Conservation (phyloP, 2,329 filamentous ascomycete species). For the Blumeria graminis region DNA sequence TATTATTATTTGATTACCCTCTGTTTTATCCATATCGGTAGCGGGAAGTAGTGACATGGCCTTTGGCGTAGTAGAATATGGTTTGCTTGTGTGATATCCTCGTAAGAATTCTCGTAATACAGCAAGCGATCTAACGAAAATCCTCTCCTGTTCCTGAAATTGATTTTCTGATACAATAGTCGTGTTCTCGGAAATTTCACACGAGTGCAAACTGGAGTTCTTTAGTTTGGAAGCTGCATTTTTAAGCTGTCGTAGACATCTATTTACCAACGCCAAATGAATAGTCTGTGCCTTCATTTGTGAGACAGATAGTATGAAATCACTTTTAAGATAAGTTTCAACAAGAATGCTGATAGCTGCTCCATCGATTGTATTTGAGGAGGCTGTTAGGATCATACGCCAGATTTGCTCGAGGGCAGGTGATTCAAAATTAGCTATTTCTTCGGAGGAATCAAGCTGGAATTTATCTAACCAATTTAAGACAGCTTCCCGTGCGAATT, state of each 20-base stretch:
- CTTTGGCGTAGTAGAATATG: conserved; percentile 34
- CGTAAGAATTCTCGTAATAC: conserved; percentile 44
- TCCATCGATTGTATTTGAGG: conserved; percentile 38
- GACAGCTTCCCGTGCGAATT: conserved; percentile 33
- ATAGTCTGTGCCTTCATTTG: conserved; percentile 26
- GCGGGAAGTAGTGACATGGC: conserved; percentile 23
- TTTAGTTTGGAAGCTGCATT: conserved; percentile 34
- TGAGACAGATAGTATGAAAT: conserved; percentile 25
- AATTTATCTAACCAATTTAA: conserved; percentile 24
- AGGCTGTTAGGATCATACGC: conserved; percentile 52
- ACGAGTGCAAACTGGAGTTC: conserved; percentile 19
- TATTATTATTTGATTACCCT: conserved; percentile 40
- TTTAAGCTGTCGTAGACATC: conserved; percentile 48
- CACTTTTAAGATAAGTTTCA: conserved; percentile 42
- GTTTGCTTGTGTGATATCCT: conserved; percentile 31
- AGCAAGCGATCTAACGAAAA: conserved; percentile 43
- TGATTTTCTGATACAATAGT: conserved; percentile 25
- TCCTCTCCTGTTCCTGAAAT: conserved; percentile 28
- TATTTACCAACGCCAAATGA: conserved; percentile 46
- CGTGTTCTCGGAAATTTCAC: conserved; percentile 26
- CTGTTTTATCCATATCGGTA: conserved; percentile 25
- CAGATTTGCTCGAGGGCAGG: conserved; percentile 50
- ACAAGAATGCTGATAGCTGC: conserved; percentile 48
- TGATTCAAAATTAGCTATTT: conserved; percentile 25
- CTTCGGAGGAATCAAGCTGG: conserved; percentile 23